phyloP scores from a whole-genome alignment of 2,329 filamentous ascomycete genomes.

The Chrysoporthe deuterocubensis region DNA sequence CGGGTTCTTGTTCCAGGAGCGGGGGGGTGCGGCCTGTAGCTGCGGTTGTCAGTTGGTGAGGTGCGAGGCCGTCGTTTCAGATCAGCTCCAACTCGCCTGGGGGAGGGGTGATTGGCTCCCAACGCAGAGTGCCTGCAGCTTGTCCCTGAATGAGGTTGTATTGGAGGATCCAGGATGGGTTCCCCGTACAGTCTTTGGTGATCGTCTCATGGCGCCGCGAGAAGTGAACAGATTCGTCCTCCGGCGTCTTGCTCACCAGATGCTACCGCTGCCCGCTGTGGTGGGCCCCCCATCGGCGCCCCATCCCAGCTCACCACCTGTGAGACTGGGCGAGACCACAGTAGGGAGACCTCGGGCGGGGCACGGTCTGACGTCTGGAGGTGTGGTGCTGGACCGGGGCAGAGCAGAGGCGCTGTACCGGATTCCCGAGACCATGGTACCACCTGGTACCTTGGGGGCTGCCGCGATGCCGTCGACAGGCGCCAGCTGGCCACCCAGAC shows the following conservation, averaged over 20 bases:
- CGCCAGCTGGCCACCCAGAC: neutral
- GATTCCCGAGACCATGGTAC: constrained; percentile 17
- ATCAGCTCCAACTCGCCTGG: constrained; percentile 7
- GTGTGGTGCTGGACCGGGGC: neutral
- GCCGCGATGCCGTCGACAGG: too few species aligned
- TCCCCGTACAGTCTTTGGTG: neutral
- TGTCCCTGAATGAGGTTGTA: constrained; percentile 11
- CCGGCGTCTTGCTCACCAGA: neutral
- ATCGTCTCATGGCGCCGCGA: neutral
- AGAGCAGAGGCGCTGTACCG: constrained; percentile 14
- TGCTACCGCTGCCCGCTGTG: neutral
- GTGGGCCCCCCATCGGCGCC: too few species aligned
- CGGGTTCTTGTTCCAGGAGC: neutral
- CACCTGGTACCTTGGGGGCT: neutral
- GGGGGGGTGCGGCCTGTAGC: neutral
- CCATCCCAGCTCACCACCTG: neutral
- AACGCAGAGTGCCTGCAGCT: constrained; percentile 2
- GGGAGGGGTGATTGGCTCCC: constrained; percentile 14
- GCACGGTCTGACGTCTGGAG: constrained; percentile 13
- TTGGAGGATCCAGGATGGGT: constrained; percentile 4
- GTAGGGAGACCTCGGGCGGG: neutral
- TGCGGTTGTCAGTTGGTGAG: neutral
- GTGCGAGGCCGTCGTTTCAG: constrained; percentile 14
- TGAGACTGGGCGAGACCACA: neutral
- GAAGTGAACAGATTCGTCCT: neutral